Evolutionary conservation across 306 rosid genomes (phyloP).

Genomic region (Prunus armeniaca): DNA sequence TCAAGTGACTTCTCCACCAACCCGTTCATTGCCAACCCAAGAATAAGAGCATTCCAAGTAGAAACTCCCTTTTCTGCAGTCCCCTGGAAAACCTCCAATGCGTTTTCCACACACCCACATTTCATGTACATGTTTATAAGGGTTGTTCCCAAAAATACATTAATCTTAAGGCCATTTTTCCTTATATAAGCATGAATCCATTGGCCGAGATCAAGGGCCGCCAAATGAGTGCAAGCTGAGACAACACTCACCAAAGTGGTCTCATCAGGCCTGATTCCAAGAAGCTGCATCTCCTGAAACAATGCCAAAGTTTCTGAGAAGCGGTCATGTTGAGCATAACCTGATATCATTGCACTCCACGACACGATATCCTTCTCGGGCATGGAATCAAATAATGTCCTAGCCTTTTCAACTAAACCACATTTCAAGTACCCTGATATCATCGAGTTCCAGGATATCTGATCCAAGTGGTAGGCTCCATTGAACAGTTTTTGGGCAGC

Average conservation of each 20-base stretch:
- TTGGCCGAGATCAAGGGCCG: slow-evolving; percentile 69
- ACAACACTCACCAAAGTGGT: slow-evolving; percentile 66
- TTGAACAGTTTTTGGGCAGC: slow-evolving; percentile 53
- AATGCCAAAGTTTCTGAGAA: slow-evolving; percentile 63
- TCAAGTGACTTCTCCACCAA: slow-evolving; percentile 57
- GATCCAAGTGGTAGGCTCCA: slow-evolving; percentile 49
- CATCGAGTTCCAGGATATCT: slow-evolving; percentile 88
- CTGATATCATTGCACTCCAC: slow-evolving; percentile 85
- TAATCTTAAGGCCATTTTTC: slow-evolving; percentile 34
- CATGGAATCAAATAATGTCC: slow-evolving; percentile 62
- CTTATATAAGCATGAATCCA: slow-evolving; percentile 75
- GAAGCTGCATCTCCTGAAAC: slow-evolving; percentile 67
- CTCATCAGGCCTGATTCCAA: slow-evolving; percentile 59
- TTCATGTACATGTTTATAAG: slow-evolving; percentile 62
- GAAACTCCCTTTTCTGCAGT: slow-evolving; percentile 65
- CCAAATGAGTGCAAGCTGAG: slow-evolving; percentile 68
- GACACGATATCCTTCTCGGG: slow-evolving; percentile 64
- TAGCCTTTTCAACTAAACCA: slow-evolving; percentile 54
- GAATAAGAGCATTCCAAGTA: slow-evolving; percentile 83
- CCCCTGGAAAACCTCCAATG: slow-evolving; percentile 52
- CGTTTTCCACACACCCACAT: slow-evolving; percentile 71
- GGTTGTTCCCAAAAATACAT: slow-evolving; percentile 40
- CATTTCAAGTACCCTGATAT: slow-evolving; percentile 71
- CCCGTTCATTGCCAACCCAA: slow-evolving; percentile 79
- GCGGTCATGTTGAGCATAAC: slow-evolving; percentile 56